A percentile compares a stretch with the other conserved stretches of the same genome.
Conservation (phyloP, 2,329 filamentous ascomycete genomes). For the Colletotrichum tropicicola region DNA sequence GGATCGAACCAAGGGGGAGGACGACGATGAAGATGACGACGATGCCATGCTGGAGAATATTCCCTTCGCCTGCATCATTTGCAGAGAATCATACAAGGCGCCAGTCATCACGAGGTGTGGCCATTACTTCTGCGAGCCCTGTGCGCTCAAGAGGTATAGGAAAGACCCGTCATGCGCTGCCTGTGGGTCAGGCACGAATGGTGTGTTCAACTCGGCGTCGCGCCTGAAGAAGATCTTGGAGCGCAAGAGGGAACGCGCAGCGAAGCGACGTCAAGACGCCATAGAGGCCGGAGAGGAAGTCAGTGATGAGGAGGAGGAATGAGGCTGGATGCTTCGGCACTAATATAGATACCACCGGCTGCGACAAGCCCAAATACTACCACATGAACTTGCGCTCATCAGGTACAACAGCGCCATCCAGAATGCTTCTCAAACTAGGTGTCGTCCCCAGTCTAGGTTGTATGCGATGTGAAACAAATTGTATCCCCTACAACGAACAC, state of each 20-base stretch:
- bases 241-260: slow-evolving; percentile 71
- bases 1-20: slow-evolving; percentile 51
- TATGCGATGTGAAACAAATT: too few species aligned
- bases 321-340: too few species aligned
- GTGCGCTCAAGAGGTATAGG: slow-evolving; percentile 85
- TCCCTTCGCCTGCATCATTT: slow-evolving; percentile 90
- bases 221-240: slow-evolving; percentile 83
- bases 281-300: slow-evolving; percentile 61
- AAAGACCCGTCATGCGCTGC: slow-evolving; percentile 88
- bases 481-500: too few species aligned
- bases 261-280: slow-evolving; percentile 63
- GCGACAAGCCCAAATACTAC: background rate
- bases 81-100: slow-evolving; percentile 78
- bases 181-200: slow-evolving; percentile 85
- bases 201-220: slow-evolving; percentile 90
- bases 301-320: slow-evolving; percentile 55
- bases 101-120: slow-evolving; percentile 91
- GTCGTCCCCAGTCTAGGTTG: background rate
- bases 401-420: background rate
- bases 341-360: slow-evolving; percentile 13
- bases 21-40: slow-evolving; percentile 64
- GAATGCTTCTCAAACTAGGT: background rate
- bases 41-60: slow-evolving; percentile 82
- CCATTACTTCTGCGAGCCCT: slow-evolving; percentile 95
- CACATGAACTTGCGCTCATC: background rate